Conservation (phyloP, 2,329 filamentous ascomycete genomes). For the Xylariaceae sp. region DNA sequence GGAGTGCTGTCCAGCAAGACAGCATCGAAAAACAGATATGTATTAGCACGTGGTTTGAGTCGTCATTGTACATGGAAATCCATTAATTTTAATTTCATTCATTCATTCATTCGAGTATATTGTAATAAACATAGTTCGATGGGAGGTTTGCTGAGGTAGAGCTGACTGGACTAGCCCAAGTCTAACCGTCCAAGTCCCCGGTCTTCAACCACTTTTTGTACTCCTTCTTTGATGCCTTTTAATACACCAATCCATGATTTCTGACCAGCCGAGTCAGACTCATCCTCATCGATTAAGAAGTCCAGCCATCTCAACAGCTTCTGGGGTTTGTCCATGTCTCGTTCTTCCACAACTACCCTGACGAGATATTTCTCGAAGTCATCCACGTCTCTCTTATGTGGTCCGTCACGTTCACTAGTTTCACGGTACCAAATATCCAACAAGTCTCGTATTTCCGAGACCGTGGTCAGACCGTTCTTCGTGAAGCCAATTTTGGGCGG, state of each 20-base stretch:
- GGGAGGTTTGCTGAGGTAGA: too few species aligned
- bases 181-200: conserved; percentile 55
- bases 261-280: conserved; percentile 32
- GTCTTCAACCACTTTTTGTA: conserved; percentile 52
- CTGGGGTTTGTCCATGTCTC: conserved; percentile 70
- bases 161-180: conserved; percentile 32
- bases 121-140: not conserved
- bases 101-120: conserved; percentile 3
- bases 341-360: conserved; percentile 70
- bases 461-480: conserved; percentile 37
- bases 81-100: not conserved
- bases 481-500: conserved; percentile 47
- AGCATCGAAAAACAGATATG: too few species aligned
- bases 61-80: too few species aligned
- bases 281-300: conserved; percentile 50
- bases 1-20: too few species aligned
- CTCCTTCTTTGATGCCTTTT: conserved; percentile 41
- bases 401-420: conserved; percentile 69
- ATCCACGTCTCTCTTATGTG: conserved; percentile 72
- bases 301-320: conserved; percentile 66
- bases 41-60: too few species aligned
- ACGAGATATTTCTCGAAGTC: conserved; percentile 70
- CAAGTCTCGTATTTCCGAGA: conserved; percentile 66
- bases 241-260: conserved; percentile 46
- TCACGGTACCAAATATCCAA: conserved; percentile 71